Base-by-base conservation (phyloP, 2,329 filamentous ascomycete species). In the Trichoderma koningiopsis region DNA sequence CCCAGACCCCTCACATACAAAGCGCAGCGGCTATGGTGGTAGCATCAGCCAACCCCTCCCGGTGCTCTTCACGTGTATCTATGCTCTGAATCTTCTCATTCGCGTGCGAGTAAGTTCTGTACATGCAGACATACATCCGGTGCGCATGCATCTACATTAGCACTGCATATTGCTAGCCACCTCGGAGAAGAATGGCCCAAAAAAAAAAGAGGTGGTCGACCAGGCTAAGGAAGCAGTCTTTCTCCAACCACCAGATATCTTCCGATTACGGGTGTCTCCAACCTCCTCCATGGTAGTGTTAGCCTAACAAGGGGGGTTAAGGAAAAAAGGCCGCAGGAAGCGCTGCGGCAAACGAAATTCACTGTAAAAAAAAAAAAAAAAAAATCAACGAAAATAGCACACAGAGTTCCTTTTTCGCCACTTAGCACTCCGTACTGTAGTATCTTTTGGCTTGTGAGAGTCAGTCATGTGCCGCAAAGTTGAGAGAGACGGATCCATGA, bases 141-240 rank as follows among this genome's bases (percentile, higher is more conserved):
- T 24, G 24, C 47, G 24, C 58, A 62, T 68, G 47, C 62, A 19
- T 65, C 49, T 37, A 49, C 53, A 53, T 60, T 60, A 60, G 47
- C 68, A 65, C 61, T 69, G 55, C 68, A 69, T 69, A 62, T 47
- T 33, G 56, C 61, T 47, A 66, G 60, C 37, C 52, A 33, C 43
- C 53, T 22, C 33, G 19, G 55, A 49, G 40, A 29, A 47, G 53
- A 27, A 33, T 35, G 47, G n/a, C 27, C 19, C 7, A n/a, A 47
- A 33, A 65, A 52, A 47, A 47, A 61, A 40, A 55, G 40, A 40
- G 60, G 68, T 65, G 68, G 40, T 27, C 24, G 68, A 55, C 52
- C 19, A 69, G 55, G 40, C 43, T 43, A 60, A 35, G 16, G 33
- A 59, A 60, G 22, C 19, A 47, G 19, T 43, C 43, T 49, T 55